phyloP scores from a whole-genome alignment of 2,329 filamentous ascomycete species.

The Ceratocystis harringtonii region DNA sequence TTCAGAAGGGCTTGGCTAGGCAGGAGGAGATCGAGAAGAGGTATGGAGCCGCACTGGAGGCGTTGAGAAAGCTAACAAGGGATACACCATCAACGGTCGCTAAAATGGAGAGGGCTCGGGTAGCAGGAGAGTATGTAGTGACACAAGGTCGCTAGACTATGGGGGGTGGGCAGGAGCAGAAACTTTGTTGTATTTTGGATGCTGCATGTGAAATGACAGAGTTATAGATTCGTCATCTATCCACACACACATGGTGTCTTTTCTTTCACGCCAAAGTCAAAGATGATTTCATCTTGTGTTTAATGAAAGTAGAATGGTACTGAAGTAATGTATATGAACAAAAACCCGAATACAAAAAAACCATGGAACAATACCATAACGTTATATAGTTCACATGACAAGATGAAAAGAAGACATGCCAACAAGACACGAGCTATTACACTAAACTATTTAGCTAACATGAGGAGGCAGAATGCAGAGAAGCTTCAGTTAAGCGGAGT shows the following conservation, averaged over 20 bases:
- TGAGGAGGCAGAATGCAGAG: background rate
- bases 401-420: background rate
- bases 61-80: slow-evolving; percentile 38
- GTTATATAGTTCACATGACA: background rate
- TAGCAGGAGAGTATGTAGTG: slow-evolving; percentile 43
- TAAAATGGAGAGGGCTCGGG: slow-evolving; percentile 48
- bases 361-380: background rate
- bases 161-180: background rate
- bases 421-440: background rate
- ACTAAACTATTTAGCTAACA: background rate
- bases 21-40: slow-evolving; percentile 31
- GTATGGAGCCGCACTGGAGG: slow-evolving; percentile 35
- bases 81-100: slow-evolving; percentile 48
- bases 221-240: background rate
- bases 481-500: background rate
- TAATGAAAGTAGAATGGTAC: background rate
- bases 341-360: background rate
- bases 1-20: slow-evolving; percentile 29
- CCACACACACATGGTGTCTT: background rate
- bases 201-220: background rate
- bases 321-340: background rate
- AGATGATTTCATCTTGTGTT: background rate
- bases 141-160: slow-evolving; percentile 22
- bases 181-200: background rate
- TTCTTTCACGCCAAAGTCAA: background rate